Evolutionary conservation across 2,329 filamentous ascomycete species (phyloP).

Genomic region (Exophiala phaeomuriformis): DNA sequence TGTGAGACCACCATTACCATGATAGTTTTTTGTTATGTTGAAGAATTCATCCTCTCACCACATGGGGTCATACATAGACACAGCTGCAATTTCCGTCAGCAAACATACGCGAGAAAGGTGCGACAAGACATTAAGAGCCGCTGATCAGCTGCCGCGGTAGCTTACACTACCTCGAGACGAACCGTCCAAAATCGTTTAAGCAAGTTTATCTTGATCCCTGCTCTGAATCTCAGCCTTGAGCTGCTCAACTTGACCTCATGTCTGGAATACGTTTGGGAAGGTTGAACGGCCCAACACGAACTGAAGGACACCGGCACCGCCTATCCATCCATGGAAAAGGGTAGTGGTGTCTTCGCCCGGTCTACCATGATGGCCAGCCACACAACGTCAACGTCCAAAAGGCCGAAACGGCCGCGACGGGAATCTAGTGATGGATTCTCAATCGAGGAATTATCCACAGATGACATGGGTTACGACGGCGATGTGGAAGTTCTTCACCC

Average conservation of each 20-base stretch:
- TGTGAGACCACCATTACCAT: neutral
- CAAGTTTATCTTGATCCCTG: neutral
- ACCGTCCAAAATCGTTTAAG: neutral
- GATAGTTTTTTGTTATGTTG: neutral
- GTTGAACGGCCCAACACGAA: neutral
- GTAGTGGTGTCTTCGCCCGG: neutral
- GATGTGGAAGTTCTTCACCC: slow-evolving; percentile 33
- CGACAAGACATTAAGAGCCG: too few relatives aligned
- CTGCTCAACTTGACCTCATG: neutral
- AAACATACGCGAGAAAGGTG: too few relatives aligned
- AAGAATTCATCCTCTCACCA: too few relatives aligned
- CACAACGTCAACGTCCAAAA: neutral
- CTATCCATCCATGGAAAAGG: neutral
- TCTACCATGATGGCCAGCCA: neutral
- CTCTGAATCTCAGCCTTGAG: too few relatives aligned
- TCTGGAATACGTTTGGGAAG: neutral
- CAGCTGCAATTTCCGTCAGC: too few relatives aligned
- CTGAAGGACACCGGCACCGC: neutral
- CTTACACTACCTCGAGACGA: neutral
- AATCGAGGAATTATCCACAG: slow-evolving; percentile 28
- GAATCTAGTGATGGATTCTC: slow-evolving; percentile 24
- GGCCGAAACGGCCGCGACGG: slow-evolving; percentile 23
- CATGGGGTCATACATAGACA: too few relatives aligned
- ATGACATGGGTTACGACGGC: slow-evolving; percentile 31
- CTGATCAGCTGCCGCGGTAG: too few relatives aligned